Evolutionary conservation across 768 basidiomycete genomes (phyloP).

Genomic region (Cytidiella melzeri): DNA sequence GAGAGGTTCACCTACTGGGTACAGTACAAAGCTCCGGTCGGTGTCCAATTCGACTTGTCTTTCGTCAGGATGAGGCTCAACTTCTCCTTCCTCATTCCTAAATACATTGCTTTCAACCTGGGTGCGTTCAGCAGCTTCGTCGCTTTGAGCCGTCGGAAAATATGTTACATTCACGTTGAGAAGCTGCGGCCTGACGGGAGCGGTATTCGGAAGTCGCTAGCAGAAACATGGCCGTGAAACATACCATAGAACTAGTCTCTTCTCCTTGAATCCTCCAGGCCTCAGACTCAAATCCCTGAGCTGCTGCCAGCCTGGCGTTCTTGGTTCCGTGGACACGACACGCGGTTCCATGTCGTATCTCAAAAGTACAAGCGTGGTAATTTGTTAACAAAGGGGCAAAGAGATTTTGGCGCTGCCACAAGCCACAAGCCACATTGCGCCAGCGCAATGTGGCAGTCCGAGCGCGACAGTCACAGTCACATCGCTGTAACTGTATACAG

Average conservation of each 20-base stretch:
- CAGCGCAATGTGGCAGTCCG: too few species aligned
- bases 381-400: too few species aligned
- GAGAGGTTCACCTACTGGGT: conserved; percentile 69
- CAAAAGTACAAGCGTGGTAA: too few species aligned
- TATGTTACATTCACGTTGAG: conserved; percentile 1
- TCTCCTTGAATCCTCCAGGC: conserved; percentile 8
- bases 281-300: conserved; percentile 4
- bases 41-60: conserved; percentile 86
- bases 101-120: background rate
- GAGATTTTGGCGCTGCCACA: too few species aligned
- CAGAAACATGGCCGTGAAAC: background rate
- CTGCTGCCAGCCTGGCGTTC: conserved; percentile 8
- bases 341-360: too few species aligned
- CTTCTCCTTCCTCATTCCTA: conserved; percentile 9
- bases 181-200: conserved; percentile 5
- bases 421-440: too few species aligned
- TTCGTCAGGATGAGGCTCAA: conserved; percentile 60
- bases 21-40: conserved; percentile 88
- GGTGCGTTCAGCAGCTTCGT: background rate
- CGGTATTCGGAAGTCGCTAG: background rate
- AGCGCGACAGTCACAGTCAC: too few species aligned
- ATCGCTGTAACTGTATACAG: too few species aligned
- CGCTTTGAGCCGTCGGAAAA: too few species aligned
- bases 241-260: conserved; percentile 7
- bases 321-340: too few species aligned